phyloP scores from a whole-genome alignment of 176 grass and related monocot species.

The Hyparrhenia diplandra region DNA sequence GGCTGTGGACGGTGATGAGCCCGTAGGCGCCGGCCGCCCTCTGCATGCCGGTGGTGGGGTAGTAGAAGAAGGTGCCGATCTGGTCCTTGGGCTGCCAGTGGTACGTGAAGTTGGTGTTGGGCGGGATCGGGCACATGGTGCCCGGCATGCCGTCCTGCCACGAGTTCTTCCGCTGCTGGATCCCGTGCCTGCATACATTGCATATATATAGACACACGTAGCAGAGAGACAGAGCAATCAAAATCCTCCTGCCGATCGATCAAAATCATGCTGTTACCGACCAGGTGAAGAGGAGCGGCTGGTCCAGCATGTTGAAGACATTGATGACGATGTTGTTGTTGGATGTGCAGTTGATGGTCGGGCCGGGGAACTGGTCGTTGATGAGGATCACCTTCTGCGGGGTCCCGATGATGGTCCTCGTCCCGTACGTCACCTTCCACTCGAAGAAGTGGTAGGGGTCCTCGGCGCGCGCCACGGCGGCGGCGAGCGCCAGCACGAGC shows the following conservation, averaged over 20 bases:
- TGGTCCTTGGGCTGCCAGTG: conserved; percentile 90
- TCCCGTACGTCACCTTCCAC: conserved; percentile 90
- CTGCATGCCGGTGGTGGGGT: conserved; percentile 78
- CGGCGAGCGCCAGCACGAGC: conserved; percentile 35
- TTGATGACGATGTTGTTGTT: conserved; percentile 98
- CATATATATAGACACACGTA: too few relatives aligned
- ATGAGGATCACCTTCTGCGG: conserved; percentile 75
- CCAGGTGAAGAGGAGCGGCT: conserved; percentile 88
- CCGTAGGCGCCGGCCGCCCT: conserved; percentile 70
- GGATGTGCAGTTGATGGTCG: conserved; percentile 82
- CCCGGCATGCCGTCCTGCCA: conserved; percentile 82
- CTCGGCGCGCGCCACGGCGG: conserved; percentile 51
- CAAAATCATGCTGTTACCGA: background rate
- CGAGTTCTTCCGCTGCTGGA: conserved; percentile 91
- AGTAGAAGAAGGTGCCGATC: conserved; percentile 97
- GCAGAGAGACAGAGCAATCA: too few relatives aligned
- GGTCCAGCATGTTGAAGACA: conserved; percentile 77
- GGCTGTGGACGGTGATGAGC: conserved; percentile 73
- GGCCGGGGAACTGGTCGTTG: conserved; percentile 75
- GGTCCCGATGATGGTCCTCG: conserved; percentile 46
- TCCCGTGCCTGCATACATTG: conserved; percentile 70
- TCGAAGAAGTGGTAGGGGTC: conserved; percentile 87
- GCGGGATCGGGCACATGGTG: conserved; percentile 77
- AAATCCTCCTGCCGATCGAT: background rate
- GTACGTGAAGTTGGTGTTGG: conserved; percentile 85